Evolutionary conservation across 345 rosid species (phyloP), one percentile per base, ranked within the genome.

Genomic region (Kandelia obovata): DNA sequence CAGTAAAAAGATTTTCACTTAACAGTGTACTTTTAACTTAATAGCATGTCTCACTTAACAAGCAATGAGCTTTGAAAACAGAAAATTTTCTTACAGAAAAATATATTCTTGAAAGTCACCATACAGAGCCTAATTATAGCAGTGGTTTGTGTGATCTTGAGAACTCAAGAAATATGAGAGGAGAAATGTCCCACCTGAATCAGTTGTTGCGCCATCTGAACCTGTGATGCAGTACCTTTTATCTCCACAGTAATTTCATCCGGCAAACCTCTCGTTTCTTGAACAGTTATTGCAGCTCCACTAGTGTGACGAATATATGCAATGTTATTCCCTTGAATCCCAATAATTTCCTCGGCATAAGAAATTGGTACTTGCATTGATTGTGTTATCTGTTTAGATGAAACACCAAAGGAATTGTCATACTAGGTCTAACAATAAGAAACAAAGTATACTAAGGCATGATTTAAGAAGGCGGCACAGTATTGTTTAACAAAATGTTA

Each of bases 281-380:
- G 84, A 67, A 87, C 84, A 15, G 88, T 89, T 66, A 92, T 78
- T 49, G 81, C 71, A 28, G 94, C 92, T 59, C 94, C 96, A 69
- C 96, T 89, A 39, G 88, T 74, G 31, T 83, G 81, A 17, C 92
- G 94, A 34, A 92, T 88, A 75, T 75, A 85, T 66, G 88, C 94
- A 71, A 92, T 88, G 73, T 83, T 92, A 66, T 83, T 80, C 61
- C 97, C 97, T 64, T 83, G 86, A 58, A 89, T 61, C 69, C 97
- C 95, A 53, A 91, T 89, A 6, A 91, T 91, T 74, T 92, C 92
- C 74, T 89, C 90, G 11, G 91, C 97, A 79, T 86, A 89, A 20
- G 90, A 79, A 65, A 91, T 77, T 5, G 97, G 96, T 67, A 91
- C 83, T 86, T 89, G 92, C 91, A 91, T 86, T 17, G 87, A 89